These are phyloP conservation scores for Batkoa obscura DNA, from an alignment of 371 early-diverging fungal genomes.

Conservation along the genomic window DNA sequence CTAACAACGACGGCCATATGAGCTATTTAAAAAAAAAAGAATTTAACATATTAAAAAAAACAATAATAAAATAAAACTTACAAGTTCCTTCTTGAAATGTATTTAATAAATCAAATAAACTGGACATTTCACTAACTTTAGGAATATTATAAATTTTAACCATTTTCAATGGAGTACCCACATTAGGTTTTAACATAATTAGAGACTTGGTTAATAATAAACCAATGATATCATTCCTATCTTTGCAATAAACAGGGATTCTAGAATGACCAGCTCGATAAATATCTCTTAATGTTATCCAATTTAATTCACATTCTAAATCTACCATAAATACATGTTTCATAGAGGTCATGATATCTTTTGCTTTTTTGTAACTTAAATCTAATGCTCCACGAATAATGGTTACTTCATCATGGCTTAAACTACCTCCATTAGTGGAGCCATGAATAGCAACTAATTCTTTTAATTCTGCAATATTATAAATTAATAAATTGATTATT, in stretches of 20 bases:
- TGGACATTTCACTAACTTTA: constrained; percentile 42
- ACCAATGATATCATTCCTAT: constrained; percentile 54
- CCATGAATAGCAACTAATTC: constrained; percentile 79
- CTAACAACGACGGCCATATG: constrained; percentile 57
- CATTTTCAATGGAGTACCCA: constrained; percentile 42
- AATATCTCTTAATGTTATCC: constrained; percentile 44
- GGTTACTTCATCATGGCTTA: constrained; percentile 78
- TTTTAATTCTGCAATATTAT: constrained; percentile 38
- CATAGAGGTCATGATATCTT: constrained; percentile 70
- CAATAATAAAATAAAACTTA: background rate
- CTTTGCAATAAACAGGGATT: constrained; percentile 61
- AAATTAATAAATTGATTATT: too few relatives aligned
- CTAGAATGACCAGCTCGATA: constrained; percentile 71
- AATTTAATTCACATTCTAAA: constrained; percentile 41
- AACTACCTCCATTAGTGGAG: constrained; percentile 38
- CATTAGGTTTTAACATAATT: constrained; percentile 68
- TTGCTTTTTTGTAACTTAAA: constrained; percentile 64
- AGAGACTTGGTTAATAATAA: constrained; percentile 24
- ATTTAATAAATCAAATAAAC: constrained; percentile 76
- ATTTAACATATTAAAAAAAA: too few relatives aligned
- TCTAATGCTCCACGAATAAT: constrained; percentile 87
- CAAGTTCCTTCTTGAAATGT: constrained; percentile 77
- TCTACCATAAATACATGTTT: constrained; percentile 54
- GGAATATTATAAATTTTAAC: constrained; percentile 52
- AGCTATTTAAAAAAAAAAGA: constrained; percentile 9